Conservation (phyloP, 2,329 filamentous ascomycete species). For the Fusarium anthophilum region DNA sequence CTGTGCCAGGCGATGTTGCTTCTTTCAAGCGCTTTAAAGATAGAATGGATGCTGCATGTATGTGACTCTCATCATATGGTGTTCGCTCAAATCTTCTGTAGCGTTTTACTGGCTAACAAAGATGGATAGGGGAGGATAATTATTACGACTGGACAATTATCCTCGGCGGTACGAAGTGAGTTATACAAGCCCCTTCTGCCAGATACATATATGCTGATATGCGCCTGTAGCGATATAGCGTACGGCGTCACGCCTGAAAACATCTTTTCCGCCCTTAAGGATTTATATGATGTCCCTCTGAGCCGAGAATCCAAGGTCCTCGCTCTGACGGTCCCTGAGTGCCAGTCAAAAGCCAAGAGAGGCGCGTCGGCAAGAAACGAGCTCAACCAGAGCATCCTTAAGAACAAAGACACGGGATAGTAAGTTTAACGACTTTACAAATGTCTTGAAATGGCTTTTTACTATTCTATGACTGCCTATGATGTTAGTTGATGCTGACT, state of each 20-base stretch:
- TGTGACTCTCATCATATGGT: neutral
- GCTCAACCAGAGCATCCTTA: constrained; percentile 64
- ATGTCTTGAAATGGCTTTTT: neutral
- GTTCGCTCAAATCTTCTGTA: neutral
- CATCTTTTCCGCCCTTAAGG: constrained; percentile 60
- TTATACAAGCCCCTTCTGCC: neutral
- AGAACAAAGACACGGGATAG: constrained; percentile 60
- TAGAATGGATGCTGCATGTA: constrained; percentile 51
- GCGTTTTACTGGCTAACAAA: neutral
- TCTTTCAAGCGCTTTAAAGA: constrained; percentile 44
- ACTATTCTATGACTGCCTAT: neutral
- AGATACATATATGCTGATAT: neutral
- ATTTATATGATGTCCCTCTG: constrained; percentile 61
- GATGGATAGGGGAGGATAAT: constrained; percentile 30
- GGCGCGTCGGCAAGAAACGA: constrained; percentile 50
- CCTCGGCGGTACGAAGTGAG: constrained; percentile 71
- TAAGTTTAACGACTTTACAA: constrained; percentile 48
- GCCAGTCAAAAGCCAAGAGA: constrained; percentile 42
- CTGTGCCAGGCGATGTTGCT: constrained; percentile 62
- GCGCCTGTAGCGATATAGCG: constrained; percentile 59
- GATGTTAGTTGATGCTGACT: neutral
- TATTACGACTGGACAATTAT: constrained; percentile 69
- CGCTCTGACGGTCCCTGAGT: constrained; percentile 70
- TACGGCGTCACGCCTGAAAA: constrained; percentile 48
- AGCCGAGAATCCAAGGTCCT: constrained; percentile 64